Conservation (phyloP, 768 basidiomycete species). For the Psilocybe sp. region DNA sequence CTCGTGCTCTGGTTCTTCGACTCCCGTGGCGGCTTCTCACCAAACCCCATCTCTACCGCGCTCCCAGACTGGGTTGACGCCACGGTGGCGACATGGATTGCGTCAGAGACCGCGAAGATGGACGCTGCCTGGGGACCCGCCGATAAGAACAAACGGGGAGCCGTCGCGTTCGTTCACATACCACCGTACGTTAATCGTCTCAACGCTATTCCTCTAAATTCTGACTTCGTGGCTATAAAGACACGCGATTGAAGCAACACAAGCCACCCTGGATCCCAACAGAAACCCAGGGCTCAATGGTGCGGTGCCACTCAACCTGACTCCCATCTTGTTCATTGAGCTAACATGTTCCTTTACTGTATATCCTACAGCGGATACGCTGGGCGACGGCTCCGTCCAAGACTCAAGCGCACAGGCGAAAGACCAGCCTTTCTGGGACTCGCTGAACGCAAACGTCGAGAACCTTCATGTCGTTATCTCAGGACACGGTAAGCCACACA, state of each 20-base stretch:
- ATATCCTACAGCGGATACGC: constrained; percentile 41
- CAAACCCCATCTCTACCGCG: constrained; percentile 35
- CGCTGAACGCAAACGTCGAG: constrained; percentile 54
- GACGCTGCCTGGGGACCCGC: constrained; percentile 55
- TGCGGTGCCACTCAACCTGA: constrained; percentile 13
- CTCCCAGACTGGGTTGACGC: constrained; percentile 63
- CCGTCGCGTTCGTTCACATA: constrained; percentile 74
- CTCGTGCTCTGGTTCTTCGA: constrained; percentile 79
- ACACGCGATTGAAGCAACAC: constrained; percentile 34
- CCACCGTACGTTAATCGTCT: constrained; percentile 50
- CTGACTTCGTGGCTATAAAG: constrained; percentile 16
- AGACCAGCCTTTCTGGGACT: constrained; percentile 62
- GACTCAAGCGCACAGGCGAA: constrained; percentile 42
- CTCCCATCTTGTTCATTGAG: background rate
- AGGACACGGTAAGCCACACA: constrained; percentile 57
- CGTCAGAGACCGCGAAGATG: constrained; percentile 50
- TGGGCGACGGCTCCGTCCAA: constrained; percentile 62
- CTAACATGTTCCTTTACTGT: background rate
- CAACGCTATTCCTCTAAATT: background rate
- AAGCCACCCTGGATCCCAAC: constrained; percentile 28
- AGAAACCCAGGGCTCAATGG: constrained; percentile 45
- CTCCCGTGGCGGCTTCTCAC: constrained; percentile 60
- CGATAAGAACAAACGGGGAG: constrained; percentile 37
- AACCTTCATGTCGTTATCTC: constrained; percentile 69
- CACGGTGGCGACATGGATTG: constrained; percentile 61